Evolutionary conservation across 2,329 filamentous ascomycete species (phyloP), one percentile per base, ranked within the genome.

Genomic region (Arthroderma uncinatum): DNA sequence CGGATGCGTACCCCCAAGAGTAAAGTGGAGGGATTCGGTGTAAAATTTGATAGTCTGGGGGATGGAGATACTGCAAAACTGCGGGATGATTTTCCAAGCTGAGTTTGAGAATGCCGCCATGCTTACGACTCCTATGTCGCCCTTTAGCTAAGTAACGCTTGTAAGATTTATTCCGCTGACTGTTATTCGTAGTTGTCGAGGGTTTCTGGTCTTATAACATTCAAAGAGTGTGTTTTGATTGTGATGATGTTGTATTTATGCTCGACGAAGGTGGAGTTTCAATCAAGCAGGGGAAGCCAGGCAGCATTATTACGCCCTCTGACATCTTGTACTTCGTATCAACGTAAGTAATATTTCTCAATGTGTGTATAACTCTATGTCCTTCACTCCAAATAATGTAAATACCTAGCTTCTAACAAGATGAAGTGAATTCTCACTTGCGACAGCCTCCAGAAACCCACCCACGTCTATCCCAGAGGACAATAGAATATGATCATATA

Each of bases 11-110:
- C 62, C 60, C 34, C 59, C 62, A 16, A 64, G 62, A 2, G 59
- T 58, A 44, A 62, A 63, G n/a, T 59, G 50, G 14, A 64, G 58
- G 7, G 59, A 54, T 57, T 61, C 48, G n/a, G 59, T 61, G 54
- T 64, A 64, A 30, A 63, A 64, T 23, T 56, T 19, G 28, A 64
- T 47, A 1, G 62, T 62, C 36, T 40, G 52, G 48, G 40, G 34
- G 19, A 63, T 61, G 2, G 57, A 62, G 33, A 55, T 59, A 10
- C 58, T 60, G 19, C 58, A 28, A 40, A 64, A 64, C 33, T 61
- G 58, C 4, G 62, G 62, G 28, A 64, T 62, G 9, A 64, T 59
- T 47, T 62, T 62, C 62, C 62, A 63, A 33, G 61, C 61, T 1
- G 62, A 62, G 10, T 16, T 23, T 14, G 47, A 34, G 53, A 39